These are phyloP conservation scores for Lipomyces lipofer DNA, from an alignment of 805 yeast genomes.

Conservation along the genomic window DNA sequence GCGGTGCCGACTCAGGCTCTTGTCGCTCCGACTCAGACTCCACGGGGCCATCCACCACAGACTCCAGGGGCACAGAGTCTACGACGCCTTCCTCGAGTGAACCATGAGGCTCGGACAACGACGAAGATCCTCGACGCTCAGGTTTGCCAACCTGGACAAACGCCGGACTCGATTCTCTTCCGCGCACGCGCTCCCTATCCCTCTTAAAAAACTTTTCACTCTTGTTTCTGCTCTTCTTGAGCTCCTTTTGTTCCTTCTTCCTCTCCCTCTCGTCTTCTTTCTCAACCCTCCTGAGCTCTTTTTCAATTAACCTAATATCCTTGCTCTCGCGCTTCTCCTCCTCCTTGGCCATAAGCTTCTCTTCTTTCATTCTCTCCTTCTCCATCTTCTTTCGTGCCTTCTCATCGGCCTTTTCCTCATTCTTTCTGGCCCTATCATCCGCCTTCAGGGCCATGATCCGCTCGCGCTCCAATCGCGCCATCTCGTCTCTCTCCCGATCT, in stretches of 20 bases:
- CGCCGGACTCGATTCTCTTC: no score
- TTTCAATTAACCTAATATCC: slow-evolving; percentile 1
- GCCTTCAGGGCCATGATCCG: slow-evolving; percentile 27
- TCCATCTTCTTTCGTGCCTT: slow-evolving; percentile 11
- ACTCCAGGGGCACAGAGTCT: no score
- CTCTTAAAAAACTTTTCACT: no score
- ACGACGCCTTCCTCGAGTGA: no score
- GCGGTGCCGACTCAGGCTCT: no score
- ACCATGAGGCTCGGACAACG: no score
- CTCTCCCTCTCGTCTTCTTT: not conserved
- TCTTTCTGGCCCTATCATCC: slow-evolving; percentile 19
- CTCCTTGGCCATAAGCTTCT: slow-evolving; percentile 6
- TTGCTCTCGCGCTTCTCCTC: slow-evolving; percentile 18
- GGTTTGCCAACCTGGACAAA: no score
- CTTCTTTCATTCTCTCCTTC: slow-evolving; percentile 5
- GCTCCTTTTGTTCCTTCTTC: not conserved
- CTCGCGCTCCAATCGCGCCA: slow-evolving; percentile 28
- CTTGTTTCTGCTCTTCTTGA: not conserved
- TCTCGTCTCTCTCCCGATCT: slow-evolving; percentile 52
- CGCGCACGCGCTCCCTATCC: no score
- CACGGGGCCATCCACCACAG: no score
- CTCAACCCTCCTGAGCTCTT: not conserved
- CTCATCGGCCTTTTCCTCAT: slow-evolving; percentile 19
- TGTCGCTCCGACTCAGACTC: no score
- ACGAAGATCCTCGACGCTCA: no score